Conservation (phyloP, 106 monocot species). For the Apostasia shenzhenica region DNA sequence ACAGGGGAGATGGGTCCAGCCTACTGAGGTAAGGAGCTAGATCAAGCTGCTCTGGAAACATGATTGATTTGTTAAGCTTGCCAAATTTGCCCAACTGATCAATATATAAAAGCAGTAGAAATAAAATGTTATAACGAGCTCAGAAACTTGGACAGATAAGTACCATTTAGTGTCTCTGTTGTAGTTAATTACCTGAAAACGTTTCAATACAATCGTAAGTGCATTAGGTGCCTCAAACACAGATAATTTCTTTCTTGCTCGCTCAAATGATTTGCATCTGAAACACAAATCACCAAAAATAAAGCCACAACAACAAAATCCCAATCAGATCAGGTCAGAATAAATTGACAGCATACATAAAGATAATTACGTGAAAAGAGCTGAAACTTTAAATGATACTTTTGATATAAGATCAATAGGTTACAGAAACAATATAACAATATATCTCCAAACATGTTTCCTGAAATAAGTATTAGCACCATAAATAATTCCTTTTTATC, state of each 20-base stretch:
- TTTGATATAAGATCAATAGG: too few relatives aligned
- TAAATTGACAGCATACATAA: neutral
- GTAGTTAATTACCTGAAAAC: slow-evolving; percentile 52
- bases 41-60: slow-evolving; percentile 46
- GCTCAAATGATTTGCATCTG: slow-evolving; percentile 68
- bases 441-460: too few relatives aligned
- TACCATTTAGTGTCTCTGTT: neutral
- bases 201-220: slow-evolving; percentile 63
- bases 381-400: too few relatives aligned
- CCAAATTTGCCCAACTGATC: slow-evolving; percentile 75
- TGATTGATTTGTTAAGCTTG: slow-evolving; percentile 63
- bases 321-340: neutral
- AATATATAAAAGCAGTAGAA: neutral
- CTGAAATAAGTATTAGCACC: too few relatives aligned
- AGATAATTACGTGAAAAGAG: too few relatives aligned
- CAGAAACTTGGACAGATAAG: neutral
- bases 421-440: too few relatives aligned
- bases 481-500: too few relatives aligned
- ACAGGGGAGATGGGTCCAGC: slow-evolving; percentile 37
- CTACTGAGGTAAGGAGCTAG: slow-evolving; percentile 45
- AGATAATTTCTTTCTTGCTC: slow-evolving; percentile 57
- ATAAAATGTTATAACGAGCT: neutral
- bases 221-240: slow-evolving; percentile 62
- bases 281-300: neutral
- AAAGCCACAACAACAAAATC: neutral